Evolutionary conservation across 2,329 filamentous ascomycete species (phyloP), one percentile per base, ranked within the genome.

Genomic region (Thielaviopsis cerberus): DNA sequence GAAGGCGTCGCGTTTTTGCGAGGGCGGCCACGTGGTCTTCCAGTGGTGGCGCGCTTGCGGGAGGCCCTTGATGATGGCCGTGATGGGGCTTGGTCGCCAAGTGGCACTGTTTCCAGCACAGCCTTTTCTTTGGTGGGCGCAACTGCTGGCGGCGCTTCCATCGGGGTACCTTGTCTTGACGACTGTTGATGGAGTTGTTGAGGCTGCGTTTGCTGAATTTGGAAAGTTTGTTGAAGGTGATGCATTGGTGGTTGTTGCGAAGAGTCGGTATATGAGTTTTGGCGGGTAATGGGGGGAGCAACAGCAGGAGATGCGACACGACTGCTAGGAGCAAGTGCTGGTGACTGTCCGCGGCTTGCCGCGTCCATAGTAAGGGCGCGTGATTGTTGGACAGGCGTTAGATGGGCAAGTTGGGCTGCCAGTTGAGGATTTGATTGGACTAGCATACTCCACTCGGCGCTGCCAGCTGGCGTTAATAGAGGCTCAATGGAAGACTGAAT

Each of bases 371-470:
- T 51, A 10, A 48, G 37, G 53, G 51, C 51, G 13, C 53, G 58
- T 4, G 58, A 27, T 34, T 54, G 54, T 1, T 56, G 45, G 6
- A 27, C 13, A 17, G 53, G 24, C 5, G 59, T 24, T 13, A 60
- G 27, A 8, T 56, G 51, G 4, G 59, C 26, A 23, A 58, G 26
- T 13, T 58, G 55, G 7, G 53, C 45, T 63, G 62, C 73, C 67
- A 72, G 63, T 69, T 79, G 63, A 2, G 82, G 82, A 65, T 88
- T 88, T 57, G 82, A 80, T 66, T 87, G 83, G 13, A 90, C 69
- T 58, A 92, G 88, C 4, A 80, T 78, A 59, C 80, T 82, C 90
- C 89, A 95, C 62, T 90, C 85, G 50, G 80, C 79, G 25, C 79
- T 77, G 66, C 94, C 86, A 4, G 73, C 74, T 5, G 79, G 74